These are phyloP conservation scores for Rubia yunnanensis DNA, from an alignment of 257 asterid species.

Conservation along the genomic window DNA sequence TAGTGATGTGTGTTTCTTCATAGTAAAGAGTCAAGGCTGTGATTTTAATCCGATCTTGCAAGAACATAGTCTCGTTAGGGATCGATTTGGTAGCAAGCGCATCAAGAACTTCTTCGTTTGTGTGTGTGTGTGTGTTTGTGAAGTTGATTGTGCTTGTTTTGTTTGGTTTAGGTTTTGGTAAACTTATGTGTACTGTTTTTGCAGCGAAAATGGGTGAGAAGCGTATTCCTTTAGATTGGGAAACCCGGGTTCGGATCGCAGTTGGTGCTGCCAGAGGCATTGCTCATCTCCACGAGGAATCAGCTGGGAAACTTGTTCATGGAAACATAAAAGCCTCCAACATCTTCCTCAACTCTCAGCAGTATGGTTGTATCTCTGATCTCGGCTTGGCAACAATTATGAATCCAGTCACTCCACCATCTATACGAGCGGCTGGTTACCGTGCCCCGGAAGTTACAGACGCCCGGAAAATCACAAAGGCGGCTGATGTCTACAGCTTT, in stretches of 20 bases:
- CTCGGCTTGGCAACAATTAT: slow-evolving; percentile 43
- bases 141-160: neutral
- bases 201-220: slow-evolving; percentile 46
- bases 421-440: slow-evolving; percentile 29
- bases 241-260: slow-evolving; percentile 31
- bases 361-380: slow-evolving; percentile 40
- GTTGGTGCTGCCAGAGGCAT: slow-evolving; percentile 37
- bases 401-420: slow-evolving; percentile 30
- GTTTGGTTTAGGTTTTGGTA: neutral
- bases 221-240: slow-evolving; percentile 46
- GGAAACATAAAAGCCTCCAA: slow-evolving; percentile 62
- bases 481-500: slow-evolving; percentile 60
- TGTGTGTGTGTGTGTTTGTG: neutral
- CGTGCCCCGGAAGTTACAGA: slow-evolving; percentile 58
- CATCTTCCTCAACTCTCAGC: slow-evolving; percentile 46
- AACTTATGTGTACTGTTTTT: neutral
- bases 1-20: neutral
- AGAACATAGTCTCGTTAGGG: neutral
- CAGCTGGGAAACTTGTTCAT: slow-evolving; percentile 44
- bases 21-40: neutral
- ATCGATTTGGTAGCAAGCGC: neutral
- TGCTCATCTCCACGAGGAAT: slow-evolving; percentile 40
- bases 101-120: neutral
- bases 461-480: slow-evolving; percentile 40
- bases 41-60: neutral